phyloP scores from a whole-genome alignment of 2,329 filamentous ascomycete genomes.

The Fusarium sp. region DNA sequence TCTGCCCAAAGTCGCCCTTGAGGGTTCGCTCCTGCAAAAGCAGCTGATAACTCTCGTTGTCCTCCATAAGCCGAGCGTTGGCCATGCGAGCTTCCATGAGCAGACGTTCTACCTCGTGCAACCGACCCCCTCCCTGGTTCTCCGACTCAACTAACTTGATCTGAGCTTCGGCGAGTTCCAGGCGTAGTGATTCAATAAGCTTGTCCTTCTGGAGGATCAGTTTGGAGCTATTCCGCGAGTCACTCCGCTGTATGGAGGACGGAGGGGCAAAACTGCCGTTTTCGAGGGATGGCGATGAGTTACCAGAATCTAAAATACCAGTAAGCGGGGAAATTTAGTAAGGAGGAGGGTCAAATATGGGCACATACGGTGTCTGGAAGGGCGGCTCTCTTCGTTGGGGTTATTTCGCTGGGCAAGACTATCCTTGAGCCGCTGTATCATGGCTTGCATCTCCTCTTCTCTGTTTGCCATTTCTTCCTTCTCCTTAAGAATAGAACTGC shows the following conservation, averaged over 20 bases:
- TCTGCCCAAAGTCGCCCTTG: constrained; percentile 89
- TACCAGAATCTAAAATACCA: constrained; percentile 51
- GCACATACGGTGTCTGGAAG: constrained; percentile 66
- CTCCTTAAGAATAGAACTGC: constrained; percentile 86
- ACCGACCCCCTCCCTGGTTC: constrained; percentile 86
- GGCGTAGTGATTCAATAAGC: constrained; percentile 88
- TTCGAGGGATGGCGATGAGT: constrained; percentile 76
- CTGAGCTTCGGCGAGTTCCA: constrained; percentile 93
- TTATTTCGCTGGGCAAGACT: constrained; percentile 79
- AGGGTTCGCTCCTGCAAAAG: constrained; percentile 94
- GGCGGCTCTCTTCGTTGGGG: constrained; percentile 66
- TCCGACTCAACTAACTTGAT: constrained; percentile 96
- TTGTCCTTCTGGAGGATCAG: constrained; percentile 95
- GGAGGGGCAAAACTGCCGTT: constrained; percentile 86
- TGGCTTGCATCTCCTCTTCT: constrained; percentile 89
- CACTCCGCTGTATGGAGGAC: constrained; percentile 84
- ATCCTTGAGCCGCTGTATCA: constrained; percentile 93
- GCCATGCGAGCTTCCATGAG: constrained; percentile 94
- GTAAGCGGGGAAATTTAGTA: constrained; percentile 35
- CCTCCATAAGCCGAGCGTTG: constrained; percentile 95
- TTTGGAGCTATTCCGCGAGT: constrained; percentile 89
- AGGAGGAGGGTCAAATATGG: constrained; percentile 40
- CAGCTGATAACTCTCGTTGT: constrained; percentile 98
- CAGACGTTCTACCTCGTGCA: constrained; percentile 90
- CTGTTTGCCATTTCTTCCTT: constrained; percentile 86